Evolutionary conservation across 2,329 filamentous ascomycete species (phyloP), one percentile per base, ranked within the genome.

Genomic region (Ascomycota sp.): DNA sequence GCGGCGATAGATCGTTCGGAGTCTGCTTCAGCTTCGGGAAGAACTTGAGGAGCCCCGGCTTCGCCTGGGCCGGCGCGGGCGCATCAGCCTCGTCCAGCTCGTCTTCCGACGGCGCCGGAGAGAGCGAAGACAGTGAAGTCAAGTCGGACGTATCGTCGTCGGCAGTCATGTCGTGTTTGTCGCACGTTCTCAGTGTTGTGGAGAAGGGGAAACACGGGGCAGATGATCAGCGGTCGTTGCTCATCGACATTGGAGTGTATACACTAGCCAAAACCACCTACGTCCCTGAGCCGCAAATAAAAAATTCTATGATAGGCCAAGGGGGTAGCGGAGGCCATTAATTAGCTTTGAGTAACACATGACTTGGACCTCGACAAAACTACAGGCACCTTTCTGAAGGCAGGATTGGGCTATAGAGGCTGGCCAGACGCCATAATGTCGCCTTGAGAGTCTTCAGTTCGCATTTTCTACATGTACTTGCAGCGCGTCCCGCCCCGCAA

Each of bases 31-130:
- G 44, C 47, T 69, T 72, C 39, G 67, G 58, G 53, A 75, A 75
- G 63, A 74, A 76, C 54, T 73, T 74, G 34, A 74, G 55, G 39
- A 76, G 75, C 36, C 70, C 68, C 42, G 58, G 53, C 40, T 68
- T 65, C 50, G 39, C 60, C 49, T 68, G 63, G 33, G 53, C 51
- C 35, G 38, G 34, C 31, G 39, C 41, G 22, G 37, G 33, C 28
- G 47, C 43, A 31, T 34, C 40, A 15, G 39, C 59, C 31, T 61
- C 61, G 27, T 72, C 69, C n/a, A 63, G 52, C 40, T 59, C 56
- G 27, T 52, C 52, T 36, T 59, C 56, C 8, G 54, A 58, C 12
- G 56, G 55, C 30, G 46, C 52, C 28, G 56, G 56, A 32, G 56
- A 59, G 33, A 59, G 40, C 29, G 56, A 63, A 13, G 63, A 65